Evolutionary conservation across 192 early-diverging fungal genomes (phyloP), one percentile per base, ranked within the genome.

Genomic region (Jimgerdemannia flammicorona): DNA sequence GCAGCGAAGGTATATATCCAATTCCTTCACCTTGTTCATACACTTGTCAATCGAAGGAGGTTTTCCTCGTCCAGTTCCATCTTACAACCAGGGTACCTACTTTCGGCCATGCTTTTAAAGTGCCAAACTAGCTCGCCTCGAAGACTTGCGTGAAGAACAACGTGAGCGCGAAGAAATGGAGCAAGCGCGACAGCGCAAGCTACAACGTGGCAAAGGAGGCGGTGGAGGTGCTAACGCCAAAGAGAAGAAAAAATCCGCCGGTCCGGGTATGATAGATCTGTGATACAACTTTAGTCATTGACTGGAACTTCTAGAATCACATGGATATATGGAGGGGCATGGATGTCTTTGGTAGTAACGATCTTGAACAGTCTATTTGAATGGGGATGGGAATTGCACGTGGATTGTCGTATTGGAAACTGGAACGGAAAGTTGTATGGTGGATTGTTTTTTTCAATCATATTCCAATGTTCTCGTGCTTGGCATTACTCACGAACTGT

Each of bases 131-230:
- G 81, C 70, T 42, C 65, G 75, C 64, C 63, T 73, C 29, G 81
- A 82, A 69, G 81, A 82, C 74, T 66, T 74, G 39, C 65, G 68
- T 39, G 81, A 82, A 74, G 81, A 82, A 64, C 65, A 72, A 39
- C 70, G 68, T 43, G 81, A 82, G 69, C 74, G 74, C 41, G 64
- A 68, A 20, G 74, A 75, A 19, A 11, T 79, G 72, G 77, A 82
- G 54, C 66, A 77, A 17, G 74, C 72, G 4, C 63, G 74, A 44
- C 75, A 73, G 59, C 71, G 73, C 19, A 82, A 78, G 67, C 67
- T 68, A 59, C 49, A 59, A 59, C 49, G 49, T 59, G 2, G 49
- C 49, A 59, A 59, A 14, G 49, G 14, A 0, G 49, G 14, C 14
- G 49, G 49, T 10, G 14, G 49, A 6, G 49, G 49, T 59, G 49